Percentiles rank a stretch among this genome's conserved stretches.
Conservation (phyloP, 1,139 yeast species). For the Candida tunisiensis region DNA sequence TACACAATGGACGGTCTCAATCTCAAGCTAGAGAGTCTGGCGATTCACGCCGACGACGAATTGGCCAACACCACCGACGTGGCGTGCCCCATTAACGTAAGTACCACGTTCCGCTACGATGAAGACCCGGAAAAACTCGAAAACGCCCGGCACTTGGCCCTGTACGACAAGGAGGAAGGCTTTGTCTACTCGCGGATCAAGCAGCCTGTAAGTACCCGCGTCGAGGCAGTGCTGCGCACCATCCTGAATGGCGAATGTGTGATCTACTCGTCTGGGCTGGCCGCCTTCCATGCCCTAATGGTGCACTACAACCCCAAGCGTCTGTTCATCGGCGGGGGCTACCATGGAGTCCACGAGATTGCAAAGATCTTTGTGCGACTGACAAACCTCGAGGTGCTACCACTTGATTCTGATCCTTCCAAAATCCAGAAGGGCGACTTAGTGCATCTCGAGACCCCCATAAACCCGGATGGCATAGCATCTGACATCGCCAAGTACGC, state of each 20-base stretch:
- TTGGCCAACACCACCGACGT: constrained; percentile 29
- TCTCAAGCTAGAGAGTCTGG: constrained; percentile 6
- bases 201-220: constrained; percentile 55
- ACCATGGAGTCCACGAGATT: constrained; percentile 71
- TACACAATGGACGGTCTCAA: no score
- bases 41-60: constrained; percentile 17
- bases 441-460: constrained; percentile 74
- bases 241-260: constrained; percentile 39
- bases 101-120: constrained; percentile 62
- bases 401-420: constrained; percentile 34
- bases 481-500: constrained; percentile 47
- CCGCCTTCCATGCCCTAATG: constrained; percentile 68
- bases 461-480: constrained; percentile 70
- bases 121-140: constrained; percentile 34
- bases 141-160: constrained; percentile 24
- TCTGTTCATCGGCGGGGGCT: constrained; percentile 62
- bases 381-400: constrained; percentile 35
- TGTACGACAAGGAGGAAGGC: constrained; percentile 16
- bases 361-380: constrained; percentile 45
- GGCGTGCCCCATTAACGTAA: constrained; percentile 64
- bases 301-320: constrained; percentile 57
- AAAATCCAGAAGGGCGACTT: constrained; percentile 52
- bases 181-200: constrained; percentile 47
- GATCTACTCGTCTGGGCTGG: constrained; percentile 59
- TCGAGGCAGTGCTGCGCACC: constrained; percentile 47